Evolutionary conservation across 2,329 filamentous ascomycete species (phyloP).

Genomic region (Fusarium coicis): DNA sequence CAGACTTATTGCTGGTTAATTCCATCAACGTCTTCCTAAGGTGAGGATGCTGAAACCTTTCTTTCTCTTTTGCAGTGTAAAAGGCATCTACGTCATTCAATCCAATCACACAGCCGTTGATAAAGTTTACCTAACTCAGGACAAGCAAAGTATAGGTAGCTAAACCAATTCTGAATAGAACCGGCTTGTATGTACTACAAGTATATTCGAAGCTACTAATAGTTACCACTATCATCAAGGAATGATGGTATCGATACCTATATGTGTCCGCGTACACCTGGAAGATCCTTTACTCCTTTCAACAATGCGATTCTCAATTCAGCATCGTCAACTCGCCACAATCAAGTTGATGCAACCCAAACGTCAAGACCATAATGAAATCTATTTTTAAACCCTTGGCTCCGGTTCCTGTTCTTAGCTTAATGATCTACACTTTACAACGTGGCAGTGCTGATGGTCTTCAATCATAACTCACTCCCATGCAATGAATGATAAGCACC

Average conservation of each 20-base stretch:
- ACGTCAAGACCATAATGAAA: conserved; percentile 1
- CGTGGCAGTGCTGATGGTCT: conserved; percentile 17
- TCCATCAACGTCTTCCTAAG: background rate
- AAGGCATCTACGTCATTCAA: conserved; percentile 6
- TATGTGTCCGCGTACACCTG: background rate
- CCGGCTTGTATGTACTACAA: too few species aligned
- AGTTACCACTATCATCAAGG: background rate
- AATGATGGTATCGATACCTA: background rate
- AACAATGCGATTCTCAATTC: background rate
- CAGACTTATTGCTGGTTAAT: too few species aligned
- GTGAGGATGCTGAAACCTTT: background rate
- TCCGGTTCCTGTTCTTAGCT: background rate
- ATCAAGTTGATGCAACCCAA: background rate
- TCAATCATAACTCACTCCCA: background rate
- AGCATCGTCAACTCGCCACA: background rate
- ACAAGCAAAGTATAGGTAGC: background rate
- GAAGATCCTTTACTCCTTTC: background rate
- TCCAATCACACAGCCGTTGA: background rate
- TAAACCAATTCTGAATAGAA: background rate
- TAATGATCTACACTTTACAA: conserved; percentile 1
- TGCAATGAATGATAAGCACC: background rate
- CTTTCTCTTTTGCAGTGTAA: background rate
- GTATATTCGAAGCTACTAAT: background rate
- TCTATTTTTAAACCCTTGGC: conserved; percentile 27
- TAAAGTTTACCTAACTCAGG: background rate